Conservation (phyloP, 345 rosid genomes). For the Salix udensis region DNA sequence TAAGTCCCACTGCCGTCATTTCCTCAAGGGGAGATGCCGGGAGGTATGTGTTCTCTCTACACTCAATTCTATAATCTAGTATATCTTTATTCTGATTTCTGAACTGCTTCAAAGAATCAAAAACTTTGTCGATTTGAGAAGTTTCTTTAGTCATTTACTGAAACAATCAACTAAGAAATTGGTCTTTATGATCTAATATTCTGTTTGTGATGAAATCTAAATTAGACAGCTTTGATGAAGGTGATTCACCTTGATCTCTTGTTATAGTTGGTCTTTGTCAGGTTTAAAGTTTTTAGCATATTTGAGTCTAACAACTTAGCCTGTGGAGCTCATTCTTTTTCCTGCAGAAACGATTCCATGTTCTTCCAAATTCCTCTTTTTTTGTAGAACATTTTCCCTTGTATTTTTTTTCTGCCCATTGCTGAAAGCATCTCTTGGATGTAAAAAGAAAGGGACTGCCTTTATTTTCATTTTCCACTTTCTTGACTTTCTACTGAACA, state of each 20-base stretch:
- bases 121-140: not conserved
- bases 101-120: not conserved
- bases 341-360: not conserved
- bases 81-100: not conserved
- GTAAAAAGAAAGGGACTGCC: not conserved
- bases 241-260: not conserved
- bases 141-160: not conserved
- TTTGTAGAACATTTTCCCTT: not conserved
- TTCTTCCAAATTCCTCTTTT: not conserved
- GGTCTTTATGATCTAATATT: not conserved
- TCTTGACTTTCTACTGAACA: not conserved
- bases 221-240: not conserved
- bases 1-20: slow-evolving; percentile 63
- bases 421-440: not conserved
- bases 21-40: slow-evolving; percentile 68
- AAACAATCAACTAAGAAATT: not conserved
- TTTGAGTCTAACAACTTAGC: no score
- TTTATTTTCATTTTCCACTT: not conserved
- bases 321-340: not conserved
- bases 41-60: slow-evolving; percentile 44
- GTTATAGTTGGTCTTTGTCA: not conserved
- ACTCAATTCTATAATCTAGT: slow-evolving; percentile 2
- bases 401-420: not conserved
- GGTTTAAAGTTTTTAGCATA: no score
- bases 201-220: not conserved